Evolutionary conservation across 2,329 filamentous ascomycete species (phyloP).

Genomic region (Penicillium nordicum): DNA sequence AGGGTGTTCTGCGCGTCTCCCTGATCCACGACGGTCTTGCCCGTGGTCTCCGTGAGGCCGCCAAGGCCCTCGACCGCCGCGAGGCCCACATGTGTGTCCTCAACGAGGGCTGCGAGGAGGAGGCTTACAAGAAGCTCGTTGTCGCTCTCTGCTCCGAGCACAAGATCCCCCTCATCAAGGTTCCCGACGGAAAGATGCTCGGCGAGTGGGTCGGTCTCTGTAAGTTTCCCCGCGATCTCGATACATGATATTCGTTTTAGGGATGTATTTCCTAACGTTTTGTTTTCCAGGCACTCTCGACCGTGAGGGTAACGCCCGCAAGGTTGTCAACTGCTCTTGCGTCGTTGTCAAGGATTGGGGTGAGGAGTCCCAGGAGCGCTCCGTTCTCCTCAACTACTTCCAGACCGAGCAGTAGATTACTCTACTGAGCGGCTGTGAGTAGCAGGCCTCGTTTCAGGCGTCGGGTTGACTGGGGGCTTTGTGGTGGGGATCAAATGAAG

Average conservation of each 20-base stretch:
- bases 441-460: neutral
- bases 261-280: slow-evolving; percentile 10
- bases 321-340: slow-evolving; percentile 99
- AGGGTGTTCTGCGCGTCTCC: slow-evolving; percentile 97
- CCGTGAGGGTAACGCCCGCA: slow-evolving; percentile 98
- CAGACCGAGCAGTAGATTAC: slow-evolving; percentile 64
- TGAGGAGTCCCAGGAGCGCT: slow-evolving; percentile 99
- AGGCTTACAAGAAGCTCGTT: slow-evolving; percentile 99
- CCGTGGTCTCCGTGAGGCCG: slow-evolving; percentile 95
- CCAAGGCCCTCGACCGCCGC: slow-evolving; percentile 96
- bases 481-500: slow-evolving; percentile 12
- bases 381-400: slow-evolving; percentile 99
- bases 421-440: slow-evolving; percentile 4
- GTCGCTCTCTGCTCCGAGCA: slow-evolving; percentile 98
- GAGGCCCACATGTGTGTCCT: slow-evolving; percentile 99
- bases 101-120: slow-evolving; percentile 99
- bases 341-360: slow-evolving; percentile 99
- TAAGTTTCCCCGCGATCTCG: slow-evolving; percentile 56
- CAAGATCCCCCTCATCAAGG: slow-evolving; percentile 99
- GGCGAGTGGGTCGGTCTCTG: slow-evolving; percentile 99
- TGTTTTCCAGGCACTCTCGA: slow-evolving; percentile 79
- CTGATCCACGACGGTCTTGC: slow-evolving; percentile 99
- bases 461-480: slow-evolving; percentile 7
- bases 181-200: slow-evolving; percentile 98
- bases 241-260: neutral